Evolutionary conservation across 768 basidiomycete species (phyloP).

Genomic region (Sutorius australiensis): DNA sequence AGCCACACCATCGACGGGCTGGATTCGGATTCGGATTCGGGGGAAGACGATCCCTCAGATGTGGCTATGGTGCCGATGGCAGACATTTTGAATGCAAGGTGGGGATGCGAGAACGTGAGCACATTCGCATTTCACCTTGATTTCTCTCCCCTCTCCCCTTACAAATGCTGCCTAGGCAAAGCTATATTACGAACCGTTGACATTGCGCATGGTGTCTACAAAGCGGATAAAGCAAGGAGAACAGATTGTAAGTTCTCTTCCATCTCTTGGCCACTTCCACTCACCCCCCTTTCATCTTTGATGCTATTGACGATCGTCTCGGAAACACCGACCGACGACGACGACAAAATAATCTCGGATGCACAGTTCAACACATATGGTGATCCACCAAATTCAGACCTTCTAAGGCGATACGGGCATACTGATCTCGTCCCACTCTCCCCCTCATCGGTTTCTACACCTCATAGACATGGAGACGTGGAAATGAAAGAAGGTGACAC

Average conservation of each 20-base stretch:
- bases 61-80: conserved; percentile 95
- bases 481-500: conserved; percentile 8
- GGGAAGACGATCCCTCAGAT: conserved; percentile 56
- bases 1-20: conserved; percentile 26
- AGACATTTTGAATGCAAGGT: conserved; percentile 91
- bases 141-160: background rate
- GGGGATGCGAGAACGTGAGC: conserved; percentile 77
- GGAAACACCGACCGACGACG: background rate
- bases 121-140: background rate
- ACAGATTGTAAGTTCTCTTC: conserved; percentile 67
- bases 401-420: conserved; percentile 93
- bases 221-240: conserved; percentile 69
- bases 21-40: conserved; percentile 39
- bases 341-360: background rate
- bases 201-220: conserved; percentile 79
- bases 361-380: conserved; percentile 92
- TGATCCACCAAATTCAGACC: conserved; percentile 86
- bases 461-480: conserved; percentile 2
- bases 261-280: background rate
- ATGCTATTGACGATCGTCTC: background rate
- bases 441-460: conserved; percentile 22
- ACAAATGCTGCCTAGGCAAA: conserved; percentile 54
- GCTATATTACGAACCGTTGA: conserved; percentile 71
- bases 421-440: conserved; percentile 70
- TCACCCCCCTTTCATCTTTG: background rate